Conservation (phyloP, 78 protist genomes). For the Capsaspora owczarzaki region DNA sequence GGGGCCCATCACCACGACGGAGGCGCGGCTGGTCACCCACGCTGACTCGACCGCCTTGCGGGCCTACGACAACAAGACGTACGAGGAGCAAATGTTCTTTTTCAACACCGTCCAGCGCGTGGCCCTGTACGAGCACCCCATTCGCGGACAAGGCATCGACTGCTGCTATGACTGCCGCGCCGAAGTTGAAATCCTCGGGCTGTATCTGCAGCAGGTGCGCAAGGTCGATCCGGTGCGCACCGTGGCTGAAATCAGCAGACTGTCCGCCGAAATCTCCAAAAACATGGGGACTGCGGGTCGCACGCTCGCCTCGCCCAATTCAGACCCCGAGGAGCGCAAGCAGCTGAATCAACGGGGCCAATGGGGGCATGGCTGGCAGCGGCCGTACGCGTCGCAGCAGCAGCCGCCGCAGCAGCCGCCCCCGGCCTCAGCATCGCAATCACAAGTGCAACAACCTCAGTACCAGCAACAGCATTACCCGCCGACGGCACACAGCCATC, state of each 20-base stretch:
- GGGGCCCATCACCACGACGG: conserved; percentile 54
- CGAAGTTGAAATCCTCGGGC: conserved; percentile 22
- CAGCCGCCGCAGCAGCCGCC: no score
- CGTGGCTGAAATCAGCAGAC: neutral
- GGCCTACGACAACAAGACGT: conserved; percentile 25
- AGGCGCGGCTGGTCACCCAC: conserved; percentile 49
- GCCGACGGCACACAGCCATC: no score
- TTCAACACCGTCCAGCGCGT: conserved; percentile 45
- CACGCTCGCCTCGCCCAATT: neutral
- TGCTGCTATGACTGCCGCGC: conserved; percentile 54
- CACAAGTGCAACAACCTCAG: no score
- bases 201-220: neutral
- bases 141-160: conserved; percentile 9
- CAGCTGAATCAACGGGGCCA: neutral
- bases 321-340: conserved; percentile 1
- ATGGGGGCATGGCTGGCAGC: no score
- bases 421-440: no score
- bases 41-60: neutral
- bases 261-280: neutral
- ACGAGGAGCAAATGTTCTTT: conserved; percentile 47
- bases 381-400: no score
- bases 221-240: neutral
- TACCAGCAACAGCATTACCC: no score
- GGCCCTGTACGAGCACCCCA: neutral
- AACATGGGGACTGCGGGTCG: neutral